phyloP scores from a whole-genome alignment of 495 filamentous ascomycete genomes.

The Astrothelium subdiscretum region DNA sequence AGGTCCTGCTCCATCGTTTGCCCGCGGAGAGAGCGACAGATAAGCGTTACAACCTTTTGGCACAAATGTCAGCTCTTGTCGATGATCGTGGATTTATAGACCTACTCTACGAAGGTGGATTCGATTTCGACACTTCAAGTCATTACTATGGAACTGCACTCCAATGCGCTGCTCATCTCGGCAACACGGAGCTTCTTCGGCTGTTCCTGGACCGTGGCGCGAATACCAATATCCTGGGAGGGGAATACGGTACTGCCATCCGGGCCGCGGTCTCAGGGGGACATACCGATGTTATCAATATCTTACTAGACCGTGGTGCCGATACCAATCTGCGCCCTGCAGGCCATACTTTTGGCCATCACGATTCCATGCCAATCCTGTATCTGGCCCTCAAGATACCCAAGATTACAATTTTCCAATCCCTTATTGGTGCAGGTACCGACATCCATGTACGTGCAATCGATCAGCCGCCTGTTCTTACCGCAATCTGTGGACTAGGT shows the following conservation, averaged over 20 bases:
- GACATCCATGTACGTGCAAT: background rate
- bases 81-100: background rate
- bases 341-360: background rate
- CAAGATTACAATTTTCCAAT: no score
- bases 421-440: background rate
- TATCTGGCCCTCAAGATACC: background rate
- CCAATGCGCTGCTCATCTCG: background rate
- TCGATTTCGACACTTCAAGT: slow-evolving; percentile 4
- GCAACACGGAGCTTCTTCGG: background rate
- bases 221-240: slow-evolving; percentile 6
- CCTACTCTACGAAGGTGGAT: background rate
- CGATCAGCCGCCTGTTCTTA: background rate
- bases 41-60: background rate
- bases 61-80: background rate
- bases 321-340: background rate
- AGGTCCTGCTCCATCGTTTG: background rate
- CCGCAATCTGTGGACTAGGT: background rate
- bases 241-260: slow-evolving; percentile 4
- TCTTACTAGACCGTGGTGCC: background rate
- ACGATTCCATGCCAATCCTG: background rate
- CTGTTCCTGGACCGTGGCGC: slow-evolving; percentile 6
- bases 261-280: slow-evolving; percentile 3
- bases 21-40: background rate
- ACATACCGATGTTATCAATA: background rate
- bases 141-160: slow-evolving; percentile 7